phyloP scores from a whole-genome alignment of 2,329 filamentous ascomycete genomes.

The Xylaria arbuscula region DNA sequence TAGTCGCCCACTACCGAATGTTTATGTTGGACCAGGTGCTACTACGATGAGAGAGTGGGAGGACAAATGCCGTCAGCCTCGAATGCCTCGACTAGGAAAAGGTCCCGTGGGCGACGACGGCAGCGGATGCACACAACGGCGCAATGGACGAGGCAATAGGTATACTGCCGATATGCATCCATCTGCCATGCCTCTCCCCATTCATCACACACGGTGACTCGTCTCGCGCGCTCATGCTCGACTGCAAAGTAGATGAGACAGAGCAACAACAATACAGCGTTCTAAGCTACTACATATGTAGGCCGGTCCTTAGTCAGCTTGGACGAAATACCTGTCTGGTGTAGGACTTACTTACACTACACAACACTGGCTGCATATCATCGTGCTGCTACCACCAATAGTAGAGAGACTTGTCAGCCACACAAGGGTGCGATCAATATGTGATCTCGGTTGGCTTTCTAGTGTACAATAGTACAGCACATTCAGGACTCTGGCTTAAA shows the following conservation, averaged over 20 bases:
- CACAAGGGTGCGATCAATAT: neutral
- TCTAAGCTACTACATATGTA: too few relatives aligned
- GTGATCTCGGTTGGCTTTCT: slow-evolving; percentile 8
- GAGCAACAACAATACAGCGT: slow-evolving; percentile 1
- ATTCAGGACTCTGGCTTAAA: neutral
- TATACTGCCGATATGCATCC: slow-evolving; percentile 4
- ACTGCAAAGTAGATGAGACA: slow-evolving; percentile 22
- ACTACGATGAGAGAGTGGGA: slow-evolving; percentile 18
- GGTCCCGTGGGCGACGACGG: slow-evolving; percentile 26
- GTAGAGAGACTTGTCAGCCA: neutral
- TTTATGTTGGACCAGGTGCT: slow-evolving; percentile 22
- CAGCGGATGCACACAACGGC: slow-evolving; percentile 20
- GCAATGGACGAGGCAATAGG: slow-evolving; percentile 8
- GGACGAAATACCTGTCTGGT: neutral
- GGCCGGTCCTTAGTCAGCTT: slow-evolving; percentile 11
- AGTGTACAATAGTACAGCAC: neutral
- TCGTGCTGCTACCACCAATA: neutral
- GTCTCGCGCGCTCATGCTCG: slow-evolving; percentile 15
- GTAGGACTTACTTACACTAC: neutral
- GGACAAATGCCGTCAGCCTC: slow-evolving; percentile 36
- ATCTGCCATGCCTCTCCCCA: neutral
- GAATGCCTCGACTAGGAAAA: slow-evolving; percentile 34
- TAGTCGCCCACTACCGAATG: slow-evolving; percentile 15
- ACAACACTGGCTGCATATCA: neutral
- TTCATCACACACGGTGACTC: slow-evolving; percentile 9